phyloP scores from a whole-genome alignment of 768 basidiomycete genomes.

The Lactifluus echinatus region DNA sequence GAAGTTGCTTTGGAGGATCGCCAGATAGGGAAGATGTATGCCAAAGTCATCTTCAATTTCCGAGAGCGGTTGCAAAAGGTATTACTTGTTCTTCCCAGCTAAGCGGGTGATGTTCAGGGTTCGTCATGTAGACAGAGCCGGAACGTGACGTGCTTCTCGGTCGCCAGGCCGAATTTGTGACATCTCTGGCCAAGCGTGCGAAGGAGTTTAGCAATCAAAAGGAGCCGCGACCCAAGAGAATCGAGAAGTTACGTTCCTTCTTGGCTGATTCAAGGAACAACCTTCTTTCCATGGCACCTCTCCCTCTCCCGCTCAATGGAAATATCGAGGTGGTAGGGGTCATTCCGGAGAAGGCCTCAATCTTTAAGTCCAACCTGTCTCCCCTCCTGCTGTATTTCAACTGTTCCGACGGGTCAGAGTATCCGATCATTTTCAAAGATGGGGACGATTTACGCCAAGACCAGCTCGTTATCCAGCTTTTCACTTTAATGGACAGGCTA shows the following conservation, averaged over 20 bases:
- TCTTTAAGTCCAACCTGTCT: slow-evolving; percentile 96
- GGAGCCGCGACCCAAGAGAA: slow-evolving; percentile 93
- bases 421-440: slow-evolving; percentile 96
- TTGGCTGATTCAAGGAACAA: slow-evolving; percentile 81
- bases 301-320: slow-evolving; percentile 91
- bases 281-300: slow-evolving; percentile 65
- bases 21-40: slow-evolving; percentile 20
- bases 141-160: slow-evolving; percentile 82
- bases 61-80: slow-evolving; percentile 86
- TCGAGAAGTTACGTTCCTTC: slow-evolving; percentile 84
- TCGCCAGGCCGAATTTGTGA: slow-evolving; percentile 86
- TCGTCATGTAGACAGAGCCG: slow-evolving; percentile 43
- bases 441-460: slow-evolving; percentile 99
- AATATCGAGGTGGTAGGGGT: slow-evolving; percentile 77
- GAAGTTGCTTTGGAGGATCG: slow-evolving; percentile 81
- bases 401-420: slow-evolving; percentile 75
- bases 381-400: slow-evolving; percentile 89
- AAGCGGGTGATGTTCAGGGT: not conserved
- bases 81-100: slow-evolving; percentile 8
- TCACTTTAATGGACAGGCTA: slow-evolving; percentile 94
- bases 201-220: slow-evolving; percentile 84
- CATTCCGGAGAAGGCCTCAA: slow-evolving; percentile 82
- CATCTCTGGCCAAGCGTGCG: slow-evolving; percentile 77
- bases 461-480: slow-evolving; percentile 96
- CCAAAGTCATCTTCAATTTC: slow-evolving; percentile 72